These are phyloP conservation scores for Cystoderma amianthinum DNA, from an alignment of 768 basidiomycete genomes.

Conservation along the genomic window DNA sequence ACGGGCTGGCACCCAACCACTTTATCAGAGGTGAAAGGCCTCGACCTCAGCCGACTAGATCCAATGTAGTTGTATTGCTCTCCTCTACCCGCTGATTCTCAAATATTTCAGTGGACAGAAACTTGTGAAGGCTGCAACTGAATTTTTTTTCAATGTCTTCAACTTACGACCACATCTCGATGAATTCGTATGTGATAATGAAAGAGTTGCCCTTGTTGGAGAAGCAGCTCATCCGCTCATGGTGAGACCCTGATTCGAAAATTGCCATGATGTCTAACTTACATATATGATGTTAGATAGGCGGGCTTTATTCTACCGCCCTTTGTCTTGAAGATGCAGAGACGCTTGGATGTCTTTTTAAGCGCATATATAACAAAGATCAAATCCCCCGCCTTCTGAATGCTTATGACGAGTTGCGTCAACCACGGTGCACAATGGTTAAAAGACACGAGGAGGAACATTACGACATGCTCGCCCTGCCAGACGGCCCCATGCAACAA, in stretches of 20 bases:
- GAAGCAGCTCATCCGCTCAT: too few relatives aligned
- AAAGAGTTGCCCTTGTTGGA: constrained; percentile 36
- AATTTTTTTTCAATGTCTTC: constrained; percentile 22
- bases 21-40: too few relatives aligned
- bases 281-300: constrained; percentile 30
- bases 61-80: too few relatives aligned
- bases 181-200: constrained; percentile 40
- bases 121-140: too few relatives aligned
- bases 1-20: too few relatives aligned
- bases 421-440: constrained; percentile 40
- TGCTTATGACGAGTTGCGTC: constrained; percentile 54
- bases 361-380: constrained; percentile 34
- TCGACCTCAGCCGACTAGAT: too few relatives aligned
- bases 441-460: constrained; percentile 38
- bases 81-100: too few relatives aligned
- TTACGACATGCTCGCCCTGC: constrained; percentile 35
- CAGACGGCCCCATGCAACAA: constrained; percentile 34
- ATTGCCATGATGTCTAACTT: too few relatives aligned
- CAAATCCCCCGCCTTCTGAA: constrained; percentile 45
- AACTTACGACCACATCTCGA: constrained; percentile 26
- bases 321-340: constrained; percentile 59
- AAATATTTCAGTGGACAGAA: too few relatives aligned
- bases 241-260: constrained; percentile 62
- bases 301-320: constrained; percentile 41
- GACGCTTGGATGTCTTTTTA: constrained; percentile 52